A percentile compares a stretch with the other conserved stretches of the same genome.
Conservation (phyloP, 768 basidiomycete species). For the Coprinopsis strossmayeri region DNA sequence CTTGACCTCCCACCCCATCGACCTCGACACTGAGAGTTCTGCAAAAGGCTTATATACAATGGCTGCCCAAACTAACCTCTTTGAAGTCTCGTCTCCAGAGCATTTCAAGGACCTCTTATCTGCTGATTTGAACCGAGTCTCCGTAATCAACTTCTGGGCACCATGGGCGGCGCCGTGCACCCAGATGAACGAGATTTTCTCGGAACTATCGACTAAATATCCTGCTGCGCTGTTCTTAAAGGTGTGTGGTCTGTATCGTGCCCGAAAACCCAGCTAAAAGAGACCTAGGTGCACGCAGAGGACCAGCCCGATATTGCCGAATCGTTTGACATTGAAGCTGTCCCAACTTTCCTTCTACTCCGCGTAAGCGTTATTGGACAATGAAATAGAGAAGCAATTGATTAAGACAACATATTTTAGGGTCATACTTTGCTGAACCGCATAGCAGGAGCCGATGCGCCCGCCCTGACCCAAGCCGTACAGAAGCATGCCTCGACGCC, state of each 20-base stretch:
- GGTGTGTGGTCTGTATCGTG: constrained; percentile 42
- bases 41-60: constrained; percentile 8
- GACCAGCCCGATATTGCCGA: constrained; percentile 77
- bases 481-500: constrained; percentile 45
- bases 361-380: constrained; percentile 38
- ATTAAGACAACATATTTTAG: constrained; percentile 33
- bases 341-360: constrained; percentile 80
- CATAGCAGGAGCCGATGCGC: constrained; percentile 76
- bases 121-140: constrained; percentile 70
- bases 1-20: constrained; percentile 1
- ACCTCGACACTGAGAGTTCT: constrained; percentile 3
- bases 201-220: constrained; percentile 69
- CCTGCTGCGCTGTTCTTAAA: constrained; percentile 65
- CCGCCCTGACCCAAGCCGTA: constrained; percentile 53
- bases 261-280: neutral
- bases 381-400: neutral
- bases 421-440: constrained; percentile 82
- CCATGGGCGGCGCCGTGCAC: constrained; percentile 88
- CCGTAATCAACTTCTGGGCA: constrained; percentile 92
- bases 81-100: constrained; percentile 50
- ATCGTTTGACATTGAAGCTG: constrained; percentile 86
- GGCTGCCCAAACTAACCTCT: constrained; percentile 25
- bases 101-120: constrained; percentile 75
- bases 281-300: constrained; percentile 76
- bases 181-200: constrained; percentile 78